Evolutionary conservation across 2,329 filamentous ascomycete species (phyloP), one percentile per base, ranked within the genome.

Genomic region (Chaetomiaceae sp.): DNA sequence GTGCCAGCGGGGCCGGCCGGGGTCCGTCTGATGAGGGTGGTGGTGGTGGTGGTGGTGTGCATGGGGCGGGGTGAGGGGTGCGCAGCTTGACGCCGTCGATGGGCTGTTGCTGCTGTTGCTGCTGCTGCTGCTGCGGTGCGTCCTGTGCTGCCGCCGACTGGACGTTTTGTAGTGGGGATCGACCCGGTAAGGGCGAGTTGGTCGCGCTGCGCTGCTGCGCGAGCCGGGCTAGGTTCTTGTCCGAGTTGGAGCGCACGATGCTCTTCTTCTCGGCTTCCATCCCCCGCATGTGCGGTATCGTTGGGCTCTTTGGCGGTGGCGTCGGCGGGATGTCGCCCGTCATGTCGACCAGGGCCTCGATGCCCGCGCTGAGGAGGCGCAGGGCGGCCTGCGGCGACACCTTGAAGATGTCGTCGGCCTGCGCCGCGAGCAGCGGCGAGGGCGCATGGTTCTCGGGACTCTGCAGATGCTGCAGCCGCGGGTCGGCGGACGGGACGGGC

Each of bases 301-400:
- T 75, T 0, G 79, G 78, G 19, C 74, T 75, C 43, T 74, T 75
- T 2, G 83, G 76, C 5, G 85, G 84, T 45, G 84, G 86, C n/a
- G 84, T 93, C 14, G 84, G 85, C 18, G 86, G 87, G 11, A 93
- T 73, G 59, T 95, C 87, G 60, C 86, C 85, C 2, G 84, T 87
- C 48, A 83, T 72, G 52, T 77, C 76, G 22, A 88, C 83, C 42
- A 93, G 73, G 4, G 79, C 74, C 58, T 89, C 84, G 50, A 89
- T 71, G 48, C 79, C 79, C 32, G 79, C 74, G 55, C 83, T 83
- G n/a, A 97, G 76, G 53, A 95, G 71, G 60, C 84, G 86, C 60
- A 97, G 76, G 5, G 90, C 90, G 2, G 81, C 81, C 42, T 83
- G 73, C 3, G 88, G 81, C 1, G 81, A 70, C 49, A 96, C 74